Base-by-base conservation (phyloP, 495 filamentous ascomycete genomes). In the Penicillium herquei region DNA sequence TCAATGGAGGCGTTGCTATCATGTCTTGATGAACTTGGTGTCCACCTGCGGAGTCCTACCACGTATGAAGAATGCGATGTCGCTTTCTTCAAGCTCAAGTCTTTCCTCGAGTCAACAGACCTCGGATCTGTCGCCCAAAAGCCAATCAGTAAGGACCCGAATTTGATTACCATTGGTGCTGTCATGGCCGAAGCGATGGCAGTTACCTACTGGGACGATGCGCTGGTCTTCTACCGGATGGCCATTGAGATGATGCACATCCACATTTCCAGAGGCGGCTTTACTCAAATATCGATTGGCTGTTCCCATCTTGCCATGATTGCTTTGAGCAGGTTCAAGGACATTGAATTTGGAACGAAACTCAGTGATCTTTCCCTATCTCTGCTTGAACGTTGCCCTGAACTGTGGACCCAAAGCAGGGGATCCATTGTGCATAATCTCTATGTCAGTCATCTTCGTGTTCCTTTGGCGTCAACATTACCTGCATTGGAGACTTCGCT, bases 171-270 rank as follows among this genome's bases (percentile, higher is more conserved):
- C 0, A 78, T 90, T 10, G 91, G 88, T 13, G 81, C 87, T 0
- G 84, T 95, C 26, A 77, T 96, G 54, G 78, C 84, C 0, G 92
- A 96, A 67, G 84, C 89, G 9, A 80, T 88, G 54, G 84, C 84
- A 48, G 84, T 90, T n/a, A 87, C 87, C 1, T 96, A 88, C 71
- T 96, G 91, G 91, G 85, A 82, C 59, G 84, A 94, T 65, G 72
- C 77, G 14, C 62, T 90, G 18, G 80, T 84, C 21, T 96, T 92
- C 69, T 95, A 92, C 65, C 84, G 88, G 50, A 83, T 89, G 54
- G 75, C 85, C 5, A 79, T 93, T 10, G 78, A 86, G 48, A 85
- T 91, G 75, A 73, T 93, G 60, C 79, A 86, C 42, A 79, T 86
- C 17, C 85, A 89, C 59, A 74, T 95, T 13, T 77, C 80, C 39